phyloP scores from a whole-genome alignment of 371 early-diverging fungal species.

The Mortierella sp. region DNA sequence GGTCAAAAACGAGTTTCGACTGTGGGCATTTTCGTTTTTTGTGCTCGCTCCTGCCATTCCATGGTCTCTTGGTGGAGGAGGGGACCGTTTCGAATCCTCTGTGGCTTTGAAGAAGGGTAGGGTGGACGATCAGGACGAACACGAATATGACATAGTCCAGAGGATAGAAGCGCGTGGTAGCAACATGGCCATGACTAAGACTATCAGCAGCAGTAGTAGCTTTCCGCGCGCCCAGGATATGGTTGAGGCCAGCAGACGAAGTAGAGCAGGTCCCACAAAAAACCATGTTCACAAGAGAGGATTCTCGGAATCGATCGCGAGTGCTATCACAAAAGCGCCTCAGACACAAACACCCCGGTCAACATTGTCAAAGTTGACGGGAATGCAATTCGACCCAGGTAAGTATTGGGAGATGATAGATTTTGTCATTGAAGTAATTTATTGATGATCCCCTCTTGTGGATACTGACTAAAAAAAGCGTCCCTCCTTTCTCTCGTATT shows the following conservation, averaged over 20 bases:
- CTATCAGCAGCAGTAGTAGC: not conserved
- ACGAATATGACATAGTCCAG: conserved; percentile 1
- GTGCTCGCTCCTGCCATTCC: conserved; percentile 17
- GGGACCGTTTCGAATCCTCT: too few species aligned
- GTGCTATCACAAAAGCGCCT: not conserved
- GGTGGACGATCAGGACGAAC: not conserved
- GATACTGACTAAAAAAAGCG: too few species aligned
- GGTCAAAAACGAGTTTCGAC: conserved; percentile 14
- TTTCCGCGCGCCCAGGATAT: too few species aligned
- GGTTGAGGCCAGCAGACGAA: too few species aligned
- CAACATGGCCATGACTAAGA: not conserved
- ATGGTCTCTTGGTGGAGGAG: not conserved
- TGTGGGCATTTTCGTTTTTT: conserved; percentile 22
- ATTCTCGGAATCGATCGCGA: not conserved
- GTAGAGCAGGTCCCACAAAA: not conserved
- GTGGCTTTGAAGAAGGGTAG: too few species aligned
- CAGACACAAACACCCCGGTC: conserved; percentile 7
- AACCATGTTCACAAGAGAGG: not conserved
- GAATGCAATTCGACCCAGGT: conserved; percentile 20
- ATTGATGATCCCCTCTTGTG: not conserved
- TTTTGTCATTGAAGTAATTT: not conserved
- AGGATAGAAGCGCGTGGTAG: not conserved
- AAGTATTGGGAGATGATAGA: not conserved
- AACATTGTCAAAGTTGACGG: conserved; percentile 7
- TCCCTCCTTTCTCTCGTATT: not conserved